A percentile compares a stretch with the other conserved stretches of the same genome.
phyloP scores from a whole-genome alignment of 176 grass and related monocot species.

The Musa schizocarpa region DNA sequence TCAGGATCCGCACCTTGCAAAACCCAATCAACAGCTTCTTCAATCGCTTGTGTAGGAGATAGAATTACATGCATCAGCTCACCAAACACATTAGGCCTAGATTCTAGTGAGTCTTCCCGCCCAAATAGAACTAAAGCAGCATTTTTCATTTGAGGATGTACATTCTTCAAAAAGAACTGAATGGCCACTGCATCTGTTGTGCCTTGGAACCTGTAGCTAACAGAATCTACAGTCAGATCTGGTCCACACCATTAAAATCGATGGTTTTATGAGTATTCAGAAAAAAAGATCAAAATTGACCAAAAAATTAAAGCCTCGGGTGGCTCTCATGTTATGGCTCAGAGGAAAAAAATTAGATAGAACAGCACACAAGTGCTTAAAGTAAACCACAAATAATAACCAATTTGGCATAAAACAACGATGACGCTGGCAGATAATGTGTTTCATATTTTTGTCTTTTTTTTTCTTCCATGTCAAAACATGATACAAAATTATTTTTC shows the following conservation, averaged over 20 bases:
- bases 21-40: conserved; percentile 54
- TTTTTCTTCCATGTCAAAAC: not conserved
- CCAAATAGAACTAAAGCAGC: conserved; percentile 59
- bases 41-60: conserved; percentile 48
- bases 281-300: not conserved
- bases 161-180: conserved; percentile 86
- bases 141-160: conserved; percentile 53
- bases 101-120: conserved; percentile 21
- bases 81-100: conserved; percentile 80
- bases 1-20: conserved; percentile 57
- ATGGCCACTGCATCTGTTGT: conserved; percentile 65
- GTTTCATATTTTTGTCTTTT: not conserved
- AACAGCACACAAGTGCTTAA: not conserved
- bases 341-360: not conserved
- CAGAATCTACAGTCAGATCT: conserved; percentile 2
- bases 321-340: not conserved
- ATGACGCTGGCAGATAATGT: not conserved
- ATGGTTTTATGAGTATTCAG: not conserved
- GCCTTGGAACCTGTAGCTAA: conserved; percentile 60
- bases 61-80: conserved; percentile 66
- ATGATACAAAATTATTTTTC: not conserved
- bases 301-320: not conserved
- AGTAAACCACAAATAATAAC: not conserved
- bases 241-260: too few species aligned
- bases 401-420: not conserved